phyloP scores from a whole-genome alignment of 2,329 filamentous ascomycete genomes.

The Calonectria pteridis region DNA sequence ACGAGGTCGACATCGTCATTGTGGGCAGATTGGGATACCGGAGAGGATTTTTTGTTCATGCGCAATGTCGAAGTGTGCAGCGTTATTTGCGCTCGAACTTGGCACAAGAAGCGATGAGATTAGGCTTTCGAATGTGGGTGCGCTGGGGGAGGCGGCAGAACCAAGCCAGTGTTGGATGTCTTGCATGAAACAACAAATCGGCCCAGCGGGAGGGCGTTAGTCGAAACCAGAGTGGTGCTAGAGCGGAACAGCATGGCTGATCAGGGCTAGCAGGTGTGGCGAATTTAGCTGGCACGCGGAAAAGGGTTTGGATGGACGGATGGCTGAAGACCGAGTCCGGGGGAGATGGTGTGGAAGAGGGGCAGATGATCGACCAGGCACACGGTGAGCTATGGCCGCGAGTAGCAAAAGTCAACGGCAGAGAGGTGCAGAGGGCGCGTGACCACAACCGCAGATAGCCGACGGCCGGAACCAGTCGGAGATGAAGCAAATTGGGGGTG shows the following conservation, averaged over 20 bases:
- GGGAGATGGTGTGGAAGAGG: neutral
- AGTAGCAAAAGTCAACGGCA: neutral
- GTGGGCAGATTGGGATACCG: neutral
- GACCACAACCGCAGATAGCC: conserved; percentile 35
- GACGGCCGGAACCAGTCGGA: conserved; percentile 26
- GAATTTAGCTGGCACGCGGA: neutral
- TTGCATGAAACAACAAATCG: conserved; percentile 32
- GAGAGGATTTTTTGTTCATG: neutral
- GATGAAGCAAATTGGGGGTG: neutral
- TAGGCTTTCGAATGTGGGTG: conserved; percentile 2
- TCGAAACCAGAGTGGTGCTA: neutral
- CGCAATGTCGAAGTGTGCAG: neutral
- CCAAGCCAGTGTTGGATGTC: conserved; percentile 26
- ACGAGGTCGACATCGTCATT: neutral
- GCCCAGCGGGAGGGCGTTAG: conserved; percentile 26
- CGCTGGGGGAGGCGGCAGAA: neutral
- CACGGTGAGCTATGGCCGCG: conserved; percentile 12
- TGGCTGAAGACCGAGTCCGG: neutral
- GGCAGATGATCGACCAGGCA: conserved; percentile 25
- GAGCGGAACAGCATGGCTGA: neutral
- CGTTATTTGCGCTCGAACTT: neutral
- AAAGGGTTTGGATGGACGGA: conserved; percentile 11
- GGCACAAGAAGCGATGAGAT: neutral
- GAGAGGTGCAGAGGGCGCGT: neutral
- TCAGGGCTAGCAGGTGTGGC: neutral